A percentile compares a stretch with the other conserved stretches of the same genome.
phyloP scores from a whole-genome alignment of 371 early-diverging fungal genomes.

The Polyrhizophydium stewartii region DNA sequence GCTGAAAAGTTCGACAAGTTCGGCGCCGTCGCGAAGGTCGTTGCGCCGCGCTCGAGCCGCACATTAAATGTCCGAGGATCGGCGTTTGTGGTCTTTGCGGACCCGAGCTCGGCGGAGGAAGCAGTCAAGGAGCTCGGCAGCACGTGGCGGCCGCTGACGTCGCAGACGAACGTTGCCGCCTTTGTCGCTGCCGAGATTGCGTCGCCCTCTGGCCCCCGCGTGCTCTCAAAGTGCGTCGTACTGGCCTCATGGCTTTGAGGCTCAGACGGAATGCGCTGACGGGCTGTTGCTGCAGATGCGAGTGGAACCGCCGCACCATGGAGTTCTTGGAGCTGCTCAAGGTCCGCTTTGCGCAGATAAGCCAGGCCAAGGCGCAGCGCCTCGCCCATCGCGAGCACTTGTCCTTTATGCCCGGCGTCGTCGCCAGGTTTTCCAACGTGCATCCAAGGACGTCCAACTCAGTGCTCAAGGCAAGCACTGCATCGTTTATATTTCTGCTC shows the following conservation, averaged over 20 bases:
- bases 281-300: too few relatives aligned
- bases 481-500: neutral
- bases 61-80: too few relatives aligned
- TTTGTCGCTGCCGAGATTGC: neutral
- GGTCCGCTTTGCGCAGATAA: neutral
- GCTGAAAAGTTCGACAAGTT: too few relatives aligned
- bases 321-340: constrained; percentile 14
- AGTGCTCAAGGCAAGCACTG: neutral
- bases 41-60: too few relatives aligned
- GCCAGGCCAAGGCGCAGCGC: neutral
- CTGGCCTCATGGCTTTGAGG: neutral
- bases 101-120: neutral
- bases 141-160: neutral
- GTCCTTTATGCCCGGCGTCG: constrained; percentile 15
- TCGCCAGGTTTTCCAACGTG: constrained; percentile 18
- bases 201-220: neutral
- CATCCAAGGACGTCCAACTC: constrained; percentile 12
- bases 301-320: constrained; percentile 17
- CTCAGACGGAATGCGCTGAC: too few relatives aligned
- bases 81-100: constrained; percentile 3
- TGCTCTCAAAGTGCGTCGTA: constrained; percentile 16
- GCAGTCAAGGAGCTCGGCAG: neutral
- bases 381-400: constrained; percentile 8
- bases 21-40: too few relatives aligned
- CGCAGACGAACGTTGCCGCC: neutral